Evolutionary conservation across 371 early-diverging fungal species (phyloP).

Genomic region (Mucor lusitanicus): DNA sequence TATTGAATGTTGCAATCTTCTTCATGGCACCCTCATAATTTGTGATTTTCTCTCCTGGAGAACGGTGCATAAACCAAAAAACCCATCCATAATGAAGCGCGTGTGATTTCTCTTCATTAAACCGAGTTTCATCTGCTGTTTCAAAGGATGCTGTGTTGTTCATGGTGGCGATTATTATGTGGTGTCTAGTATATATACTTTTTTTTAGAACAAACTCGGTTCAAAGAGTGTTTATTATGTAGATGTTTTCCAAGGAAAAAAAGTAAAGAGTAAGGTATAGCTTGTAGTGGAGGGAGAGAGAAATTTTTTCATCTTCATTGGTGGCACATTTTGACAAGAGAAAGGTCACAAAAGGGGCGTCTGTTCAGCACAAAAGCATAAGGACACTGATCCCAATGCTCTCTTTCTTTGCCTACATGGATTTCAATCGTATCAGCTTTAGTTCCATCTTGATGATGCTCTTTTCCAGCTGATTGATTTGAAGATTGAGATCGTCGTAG

Average conservation of each 20-base stretch:
- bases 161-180: background rate
- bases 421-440: slow-evolving; percentile 21
- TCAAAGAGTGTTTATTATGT: background rate
- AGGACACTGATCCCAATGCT: too few species aligned
- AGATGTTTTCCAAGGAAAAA: background rate
- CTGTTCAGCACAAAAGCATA: background rate
- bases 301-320: background rate
- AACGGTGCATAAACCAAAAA: slow-evolving; percentile 91
- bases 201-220: background rate
- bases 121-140: background rate
- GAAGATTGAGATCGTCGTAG: slow-evolving; percentile 46
- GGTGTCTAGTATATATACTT: background rate
- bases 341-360: background rate
- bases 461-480: slow-evolving; percentile 43
- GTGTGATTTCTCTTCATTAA: slow-evolving; percentile 27
- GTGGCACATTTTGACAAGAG: slow-evolving; percentile 1
- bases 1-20: slow-evolving; percentile 79
- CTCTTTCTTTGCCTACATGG: background rate
- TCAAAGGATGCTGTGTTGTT: background rate
- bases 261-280: background rate
- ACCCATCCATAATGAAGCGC: slow-evolving; percentile 73
- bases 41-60: slow-evolving; percentile 82
- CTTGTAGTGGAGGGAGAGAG: background rate
- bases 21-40: slow-evolving; percentile 90
- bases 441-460: slow-evolving; percentile 36